Conservation (phyloP, 106 monocot species). For the Allium fistulosum region DNA sequence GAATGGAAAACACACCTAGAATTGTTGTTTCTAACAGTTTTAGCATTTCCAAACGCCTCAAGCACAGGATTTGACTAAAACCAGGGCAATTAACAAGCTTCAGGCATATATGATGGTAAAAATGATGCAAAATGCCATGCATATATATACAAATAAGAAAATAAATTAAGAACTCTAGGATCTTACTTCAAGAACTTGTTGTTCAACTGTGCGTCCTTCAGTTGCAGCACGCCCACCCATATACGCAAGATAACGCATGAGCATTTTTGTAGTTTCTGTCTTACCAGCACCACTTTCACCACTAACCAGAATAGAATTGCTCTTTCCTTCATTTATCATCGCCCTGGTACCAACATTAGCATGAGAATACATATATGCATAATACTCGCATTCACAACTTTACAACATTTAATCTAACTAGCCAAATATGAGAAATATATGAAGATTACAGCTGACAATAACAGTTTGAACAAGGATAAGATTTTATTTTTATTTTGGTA, state of each 20-base stretch:
- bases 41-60: slow-evolving; percentile 99
- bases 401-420: not conserved
- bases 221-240: slow-evolving; percentile 71
- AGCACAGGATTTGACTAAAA: slow-evolving; percentile 97
- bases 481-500: too few species aligned
- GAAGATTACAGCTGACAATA: too few species aligned
- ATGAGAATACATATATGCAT: not conserved
- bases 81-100: slow-evolving; percentile 4
- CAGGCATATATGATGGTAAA: not conserved
- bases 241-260: slow-evolving; percentile 88
- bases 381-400: not conserved
- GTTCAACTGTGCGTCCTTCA: slow-evolving; percentile 75
- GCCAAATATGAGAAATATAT: too few species aligned
- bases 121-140: not conserved
- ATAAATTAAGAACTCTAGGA: not conserved
- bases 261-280: slow-evolving; percentile 71
- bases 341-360: slow-evolving; percentile 24
- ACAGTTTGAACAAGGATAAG: too few species aligned
- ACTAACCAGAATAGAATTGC: slow-evolving; percentile 72
- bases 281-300: slow-evolving; percentile 87
- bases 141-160: too few species aligned
- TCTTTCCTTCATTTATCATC: slow-evolving; percentile 72
- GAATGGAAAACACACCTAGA: slow-evolving; percentile 54
- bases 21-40: slow-evolving; percentile 99
- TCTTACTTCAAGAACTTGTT: slow-evolving; percentile 91